Evolutionary conservation across 306 rosid genomes (phyloP).

Genomic region (Mimosa bimucronata): DNA sequence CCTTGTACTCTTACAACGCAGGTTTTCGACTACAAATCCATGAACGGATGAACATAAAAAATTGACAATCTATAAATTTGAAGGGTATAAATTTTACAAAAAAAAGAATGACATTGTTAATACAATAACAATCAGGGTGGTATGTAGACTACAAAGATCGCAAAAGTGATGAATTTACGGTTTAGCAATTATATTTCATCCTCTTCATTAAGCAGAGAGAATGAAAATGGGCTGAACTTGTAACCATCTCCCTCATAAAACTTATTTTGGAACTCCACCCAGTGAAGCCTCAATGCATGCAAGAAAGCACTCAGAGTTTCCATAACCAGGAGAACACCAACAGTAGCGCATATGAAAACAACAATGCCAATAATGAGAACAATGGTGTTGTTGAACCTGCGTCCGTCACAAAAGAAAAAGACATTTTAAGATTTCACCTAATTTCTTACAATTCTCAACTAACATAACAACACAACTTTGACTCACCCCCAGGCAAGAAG

Average conservation of each 20-base stretch:
- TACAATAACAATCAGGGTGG: conserved; percentile 7
- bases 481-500: conserved; percentile 60
- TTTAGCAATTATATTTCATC: conserved; percentile 49
- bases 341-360: conserved; percentile 77
- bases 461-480: conserved; percentile 6
- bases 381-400: conserved; percentile 74
- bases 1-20: background rate
- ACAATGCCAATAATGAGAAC: conserved; percentile 72
- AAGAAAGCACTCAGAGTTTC: conserved; percentile 95
- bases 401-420: conserved; percentile 18
- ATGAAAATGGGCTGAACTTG: conserved; percentile 82
- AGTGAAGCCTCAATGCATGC: conserved; percentile 95
- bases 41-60: conserved; percentile 9
- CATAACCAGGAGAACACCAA: conserved; percentile 88
- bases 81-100: background rate
- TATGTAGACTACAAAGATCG: conserved; percentile 5
- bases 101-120: background rate
- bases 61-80: conserved; percentile 6
- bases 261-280: conserved; percentile 98
- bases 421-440: conserved; percentile 13
- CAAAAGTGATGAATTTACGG: conserved; percentile 23
- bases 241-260: conserved; percentile 93
- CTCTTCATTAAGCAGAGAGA: conserved; percentile 54
- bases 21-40: conserved; percentile 13
- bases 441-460: background rate